These are phyloP conservation scores for Cystobasidium pallidum DNA, from an alignment of 1,284 basidiomycete genomes.

Conservation along the genomic window DNA sequence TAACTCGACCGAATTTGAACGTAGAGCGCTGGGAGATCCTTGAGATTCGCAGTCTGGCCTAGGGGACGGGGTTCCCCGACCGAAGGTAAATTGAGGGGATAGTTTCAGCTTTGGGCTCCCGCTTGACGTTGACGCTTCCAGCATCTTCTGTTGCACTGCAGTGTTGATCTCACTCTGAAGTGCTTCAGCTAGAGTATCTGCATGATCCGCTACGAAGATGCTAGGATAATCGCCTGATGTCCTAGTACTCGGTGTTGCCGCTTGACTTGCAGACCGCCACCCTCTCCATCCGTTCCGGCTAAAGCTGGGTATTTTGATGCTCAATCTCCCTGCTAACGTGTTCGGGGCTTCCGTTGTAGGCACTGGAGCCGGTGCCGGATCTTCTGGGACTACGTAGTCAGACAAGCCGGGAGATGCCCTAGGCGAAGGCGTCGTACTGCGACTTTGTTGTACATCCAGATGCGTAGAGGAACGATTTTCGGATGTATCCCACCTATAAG, in stretches of 20 bases:
- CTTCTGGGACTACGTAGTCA: neutral
- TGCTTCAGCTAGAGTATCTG: slow-evolving; percentile 12
- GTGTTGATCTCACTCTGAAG: slow-evolving; percentile 9
- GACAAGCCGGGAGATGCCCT: neutral
- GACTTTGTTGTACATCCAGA: neutral
- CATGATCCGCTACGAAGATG: slow-evolving; percentile 4
- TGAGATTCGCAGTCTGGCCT: neutral
- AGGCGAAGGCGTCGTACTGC: neutral
- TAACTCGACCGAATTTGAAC: neutral
- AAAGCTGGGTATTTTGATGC: slow-evolving; percentile 12
- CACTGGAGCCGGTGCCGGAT: neutral
- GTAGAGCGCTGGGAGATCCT: neutral
- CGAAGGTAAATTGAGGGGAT: slow-evolving; percentile 37
- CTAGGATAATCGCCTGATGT: slow-evolving; percentile 11
- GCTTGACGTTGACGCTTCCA: neutral
- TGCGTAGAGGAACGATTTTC: neutral
- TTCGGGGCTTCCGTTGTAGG: neutral
- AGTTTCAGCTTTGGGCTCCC: slow-evolving; percentile 22
- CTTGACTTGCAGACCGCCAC: slow-evolving; percentile 34
- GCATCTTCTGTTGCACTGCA: neutral
- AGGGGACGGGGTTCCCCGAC: slow-evolving; percentile 33
- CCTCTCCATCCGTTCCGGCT: slow-evolving; percentile 37
- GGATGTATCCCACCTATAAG: slow-evolving; percentile 12
- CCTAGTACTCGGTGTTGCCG: slow-evolving; percentile 18
- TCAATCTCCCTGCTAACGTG: neutral